Base-by-base conservation (phyloP, 2,329 filamentous ascomycete genomes). In the Alternaria angustiovoidea region DNA sequence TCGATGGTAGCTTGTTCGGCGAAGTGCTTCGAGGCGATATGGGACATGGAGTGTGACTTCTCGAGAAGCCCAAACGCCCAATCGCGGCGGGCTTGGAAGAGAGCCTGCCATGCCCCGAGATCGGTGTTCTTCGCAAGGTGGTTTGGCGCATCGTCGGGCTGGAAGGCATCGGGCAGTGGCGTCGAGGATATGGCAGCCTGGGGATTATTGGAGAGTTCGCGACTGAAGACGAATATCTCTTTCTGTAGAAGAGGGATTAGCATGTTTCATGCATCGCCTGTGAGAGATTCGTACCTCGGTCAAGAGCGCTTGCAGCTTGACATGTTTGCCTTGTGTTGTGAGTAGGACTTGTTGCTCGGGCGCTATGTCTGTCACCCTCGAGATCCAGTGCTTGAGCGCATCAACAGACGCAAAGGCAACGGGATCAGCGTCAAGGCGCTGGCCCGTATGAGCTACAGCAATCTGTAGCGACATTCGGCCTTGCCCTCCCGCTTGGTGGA, bases 181-280 rank as follows among this genome's bases (percentile, higher is more conserved):
- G 82, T 83, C 36, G 85, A 87, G 34, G 82, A 72, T 46, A 85
- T 82, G 62, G 7, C 84, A 71, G 52, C 85, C 71, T 72, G 81
- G 85, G 65, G 65, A 62, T 70, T 62, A 68, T 74, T 73, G 64
- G 79, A 75, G 71, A 82, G 74, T 75, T 81, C 88, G 63, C 93
- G 91, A 79, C 97, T 93, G 80, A 96, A 99, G 53, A 98, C 88
- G 76, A 91, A 98, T 58, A 99, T 89, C 77, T 98, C 93, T 67
- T 88, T 91, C 90, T 96, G 43, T 32, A 49, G 32, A 56, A 47
- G n/a, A 30, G 28, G 7, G 38, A 22, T 68, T 54, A 72, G 65
- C 26, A 62, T 51, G 24, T 20, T 11, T 6, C 6, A 20, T 26
- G 9, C 14, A 36, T 11, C 1, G 8, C 11, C 14, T 7, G 18